phyloP scores from a whole-genome alignment of 2,329 filamentous ascomycete species.

The Didymella exigua region DNA sequence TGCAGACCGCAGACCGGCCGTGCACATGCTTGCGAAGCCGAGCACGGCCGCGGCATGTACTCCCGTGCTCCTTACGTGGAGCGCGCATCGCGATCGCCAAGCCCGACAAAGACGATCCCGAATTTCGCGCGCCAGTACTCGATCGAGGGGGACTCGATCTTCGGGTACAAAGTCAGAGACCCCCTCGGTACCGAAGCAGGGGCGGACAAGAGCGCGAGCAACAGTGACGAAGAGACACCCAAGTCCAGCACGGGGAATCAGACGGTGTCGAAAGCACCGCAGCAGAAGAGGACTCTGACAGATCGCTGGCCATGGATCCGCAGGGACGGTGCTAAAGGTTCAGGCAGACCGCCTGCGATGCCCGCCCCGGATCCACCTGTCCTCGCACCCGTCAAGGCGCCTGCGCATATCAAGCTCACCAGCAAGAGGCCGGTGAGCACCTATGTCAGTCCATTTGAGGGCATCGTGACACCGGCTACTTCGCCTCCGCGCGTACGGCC shows the following conservation, averaged over 20 bases:
- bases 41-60: constrained; percentile 15
- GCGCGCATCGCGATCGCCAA: constrained; percentile 23
- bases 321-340: background rate
- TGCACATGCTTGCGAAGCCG: background rate
- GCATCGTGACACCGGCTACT: constrained; percentile 4
- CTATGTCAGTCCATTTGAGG: constrained; percentile 13
- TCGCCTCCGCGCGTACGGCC: background rate
- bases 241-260: background rate
- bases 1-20: background rate
- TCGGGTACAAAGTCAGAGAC: constrained; percentile 28
- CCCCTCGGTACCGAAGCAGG: constrained; percentile 18
- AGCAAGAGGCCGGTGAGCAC: background rate
- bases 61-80: constrained; percentile 12
- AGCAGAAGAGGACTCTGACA: constrained; percentile 16
- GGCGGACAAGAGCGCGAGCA: constrained; percentile 8
- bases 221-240: constrained; percentile 18
- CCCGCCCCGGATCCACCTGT: constrained; percentile 12
- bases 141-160: constrained; percentile 29
- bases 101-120: constrained; percentile 29
- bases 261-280: background rate
- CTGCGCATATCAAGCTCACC: background rate
- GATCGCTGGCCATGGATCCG: constrained; percentile 38
- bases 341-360: constrained; percentile 21
- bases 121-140: constrained; percentile 31
- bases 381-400: background rate